Base-by-base conservation (phyloP, 352 stramenopile genomes). In the Phytophthora uliginosa region DNA sequence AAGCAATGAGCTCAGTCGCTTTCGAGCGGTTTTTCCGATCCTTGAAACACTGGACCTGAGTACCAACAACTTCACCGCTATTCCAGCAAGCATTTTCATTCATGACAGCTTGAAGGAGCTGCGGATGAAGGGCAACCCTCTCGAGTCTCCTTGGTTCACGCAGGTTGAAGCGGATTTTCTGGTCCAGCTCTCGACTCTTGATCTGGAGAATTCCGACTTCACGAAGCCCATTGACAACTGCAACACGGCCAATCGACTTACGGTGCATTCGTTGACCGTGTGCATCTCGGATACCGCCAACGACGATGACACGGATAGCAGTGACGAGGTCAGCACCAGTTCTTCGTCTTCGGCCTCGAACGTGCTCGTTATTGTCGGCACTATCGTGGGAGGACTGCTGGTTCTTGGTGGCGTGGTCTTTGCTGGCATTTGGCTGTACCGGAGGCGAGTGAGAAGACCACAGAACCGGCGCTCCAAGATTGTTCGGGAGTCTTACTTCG, bases 31-130 rank as follows among this genome's bases (percentile, higher is more conserved):
- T 17, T 92, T 86, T 70, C 78, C 83, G 0, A 78, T 80, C 45
- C 69, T 93, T 28, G 78, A 59, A 9, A 86, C 77, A 20, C 71
- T 93, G 74, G 81, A 92, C 57, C 42, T 93, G 31, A 82, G 72
- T 9, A 40, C 63, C 65, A 93, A 93, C 70, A 76, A 85, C 8
- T 74, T 93, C 33, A 82, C 79, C 1, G 73, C 70, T 17, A 84
- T 91, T 31, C 86, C 84, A 2, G 33, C 60, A 4, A 73, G 75
- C 6, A 75, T 93, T 10, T 93, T 86, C 59, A 73, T 78, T 7
- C 81, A 90, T 65, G 54, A 76, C 17, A 78, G 60, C 4, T 74
- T 93, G 20, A 59, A 80, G 47, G 61, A 75, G 36, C 67, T 93
- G 10, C 73, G 83, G 33, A 66, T 93, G 18, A 69, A 79, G 1